Percentiles rank a stretch among this genome's conserved stretches.
These are phyloP conservation scores for Skeletonema costatum DNA, from an alignment of 108 stramenopile species.

Conservation along the genomic window DNA sequence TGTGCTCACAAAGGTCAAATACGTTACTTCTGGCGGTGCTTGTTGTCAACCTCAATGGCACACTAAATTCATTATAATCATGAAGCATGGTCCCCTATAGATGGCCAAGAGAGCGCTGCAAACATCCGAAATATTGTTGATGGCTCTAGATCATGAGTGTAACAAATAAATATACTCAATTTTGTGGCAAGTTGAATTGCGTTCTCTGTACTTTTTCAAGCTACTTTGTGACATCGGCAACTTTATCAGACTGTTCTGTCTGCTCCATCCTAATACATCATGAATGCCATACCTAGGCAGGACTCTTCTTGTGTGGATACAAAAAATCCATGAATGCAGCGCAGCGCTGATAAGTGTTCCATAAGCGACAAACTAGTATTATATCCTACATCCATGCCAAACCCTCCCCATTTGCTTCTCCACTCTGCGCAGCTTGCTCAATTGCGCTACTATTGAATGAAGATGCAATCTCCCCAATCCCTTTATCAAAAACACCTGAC, in stretches of 20 bases:
- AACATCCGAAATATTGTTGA: neutral
- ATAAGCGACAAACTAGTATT: no score
- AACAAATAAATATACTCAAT: neutral
- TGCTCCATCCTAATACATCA: no score
- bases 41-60: neutral
- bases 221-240: no score
- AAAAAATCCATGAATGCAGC: no score
- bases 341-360: no score
- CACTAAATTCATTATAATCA: neutral
- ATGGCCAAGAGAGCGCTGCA: neutral
- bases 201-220: neutral
- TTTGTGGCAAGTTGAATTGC: neutral
- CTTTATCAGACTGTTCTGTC: no score
- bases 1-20: conserved; percentile 3
- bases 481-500: conserved; percentile 40
- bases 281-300: no score
- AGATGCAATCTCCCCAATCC: conserved; percentile 28
- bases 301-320: no score
- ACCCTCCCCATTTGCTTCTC: neutral
- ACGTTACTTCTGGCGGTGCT: neutral
- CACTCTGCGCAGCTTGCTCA: neutral
- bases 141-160: neutral
- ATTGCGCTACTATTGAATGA: conserved; percentile 17
- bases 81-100: neutral
- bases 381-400: neutral